Conservation (phyloP, 192 early-diverging fungal genomes). For the Coemansia sp. region DNA sequence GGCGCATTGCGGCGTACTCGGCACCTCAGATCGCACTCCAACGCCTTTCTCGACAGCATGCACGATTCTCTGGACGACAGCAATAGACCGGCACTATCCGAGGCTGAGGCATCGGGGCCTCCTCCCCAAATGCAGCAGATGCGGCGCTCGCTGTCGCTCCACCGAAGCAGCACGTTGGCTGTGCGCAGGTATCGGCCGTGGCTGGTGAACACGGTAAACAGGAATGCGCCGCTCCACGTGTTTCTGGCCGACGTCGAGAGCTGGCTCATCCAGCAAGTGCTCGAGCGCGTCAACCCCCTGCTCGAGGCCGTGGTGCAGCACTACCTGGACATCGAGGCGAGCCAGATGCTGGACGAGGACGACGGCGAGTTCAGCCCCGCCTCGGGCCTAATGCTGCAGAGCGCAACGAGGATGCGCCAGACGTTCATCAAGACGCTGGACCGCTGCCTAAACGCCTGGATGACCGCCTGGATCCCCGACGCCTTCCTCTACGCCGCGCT, state of each 20-base stretch:
- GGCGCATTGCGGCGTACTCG: slow-evolving; percentile 23
- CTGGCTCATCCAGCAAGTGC: slow-evolving; percentile 53
- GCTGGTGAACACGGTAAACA: slow-evolving; percentile 38
- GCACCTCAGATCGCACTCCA: slow-evolving; percentile 19
- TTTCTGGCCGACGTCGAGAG: slow-evolving; percentile 48
- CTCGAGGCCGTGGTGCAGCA: slow-evolving; percentile 47
- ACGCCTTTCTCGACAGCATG: slow-evolving; percentile 7
- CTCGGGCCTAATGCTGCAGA: slow-evolving; percentile 9
- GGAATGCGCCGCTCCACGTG: slow-evolving; percentile 48
- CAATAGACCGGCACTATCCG: neutral
- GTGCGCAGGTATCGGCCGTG: slow-evolving; percentile 44
- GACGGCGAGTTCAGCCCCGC: neutral
- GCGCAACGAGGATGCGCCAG: slow-evolving; percentile 30
- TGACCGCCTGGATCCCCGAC: slow-evolving; percentile 43
- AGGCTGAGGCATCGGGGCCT: slow-evolving; percentile 5
- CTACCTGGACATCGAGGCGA: slow-evolving; percentile 45
- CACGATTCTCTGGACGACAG: neutral
- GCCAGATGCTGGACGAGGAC: slow-evolving; percentile 34
- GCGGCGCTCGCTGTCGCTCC: slow-evolving; percentile 32
- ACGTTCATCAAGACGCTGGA: slow-evolving; percentile 39
- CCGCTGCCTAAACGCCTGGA: slow-evolving; percentile 37
- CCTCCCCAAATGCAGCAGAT: slow-evolving; percentile 3
- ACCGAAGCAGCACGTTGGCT: neutral
- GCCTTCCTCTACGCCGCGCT: slow-evolving; percentile 31
- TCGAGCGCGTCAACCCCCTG: slow-evolving; percentile 48